A percentile compares a stretch with the other conserved stretches of the same genome.
These are phyloP conservation scores for Cucurbita ficifolia DNA, from an alignment of 306 rosid species.

Conservation along the genomic window DNA sequence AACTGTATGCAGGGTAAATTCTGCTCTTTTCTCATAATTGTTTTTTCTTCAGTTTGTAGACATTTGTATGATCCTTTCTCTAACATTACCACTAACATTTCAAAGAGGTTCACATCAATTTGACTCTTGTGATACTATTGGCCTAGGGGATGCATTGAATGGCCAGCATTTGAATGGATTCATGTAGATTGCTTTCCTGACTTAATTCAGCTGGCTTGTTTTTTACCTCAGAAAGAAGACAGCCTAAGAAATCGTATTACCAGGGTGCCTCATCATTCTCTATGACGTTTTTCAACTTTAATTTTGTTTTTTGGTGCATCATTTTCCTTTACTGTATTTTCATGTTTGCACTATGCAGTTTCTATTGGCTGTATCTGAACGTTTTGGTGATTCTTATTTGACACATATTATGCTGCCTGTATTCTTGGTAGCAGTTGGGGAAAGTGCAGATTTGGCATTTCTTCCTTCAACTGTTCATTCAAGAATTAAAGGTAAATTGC, in stretches of 20 bases:
- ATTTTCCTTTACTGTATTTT: constrained; percentile 9
- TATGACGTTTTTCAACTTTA: background rate
- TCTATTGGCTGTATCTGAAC: constrained; percentile 63
- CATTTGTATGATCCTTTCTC: constrained; percentile 2
- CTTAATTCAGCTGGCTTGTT: constrained; percentile 68
- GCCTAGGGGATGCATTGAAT: constrained; percentile 62
- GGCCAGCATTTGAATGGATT: constrained; percentile 91
- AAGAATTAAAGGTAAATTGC: constrained; percentile 52
- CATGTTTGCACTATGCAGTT: constrained; percentile 36
- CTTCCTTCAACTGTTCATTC: constrained; percentile 59
- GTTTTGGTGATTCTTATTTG: constrained; percentile 67
- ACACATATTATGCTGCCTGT: constrained; percentile 79
- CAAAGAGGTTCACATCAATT: background rate
- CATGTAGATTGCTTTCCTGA: constrained; percentile 80
- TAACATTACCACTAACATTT: constrained; percentile 4
- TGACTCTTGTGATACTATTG: constrained; percentile 12
- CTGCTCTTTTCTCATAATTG: background rate
- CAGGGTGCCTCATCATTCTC: constrained; percentile 37
- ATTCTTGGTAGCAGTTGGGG: constrained; percentile 72
- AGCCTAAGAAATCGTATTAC: constrained; percentile 59
- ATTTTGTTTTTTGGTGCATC: constrained; percentile 7
- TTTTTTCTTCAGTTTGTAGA: background rate
- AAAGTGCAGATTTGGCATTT: constrained; percentile 55
- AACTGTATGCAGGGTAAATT: constrained; percentile 68
- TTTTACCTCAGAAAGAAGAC: constrained; percentile 87